Evolutionary conservation across 805 yeast genomes (phyloP), one percentile per base, ranked within the genome.

Genomic region (Starmerella tilneyi): DNA sequence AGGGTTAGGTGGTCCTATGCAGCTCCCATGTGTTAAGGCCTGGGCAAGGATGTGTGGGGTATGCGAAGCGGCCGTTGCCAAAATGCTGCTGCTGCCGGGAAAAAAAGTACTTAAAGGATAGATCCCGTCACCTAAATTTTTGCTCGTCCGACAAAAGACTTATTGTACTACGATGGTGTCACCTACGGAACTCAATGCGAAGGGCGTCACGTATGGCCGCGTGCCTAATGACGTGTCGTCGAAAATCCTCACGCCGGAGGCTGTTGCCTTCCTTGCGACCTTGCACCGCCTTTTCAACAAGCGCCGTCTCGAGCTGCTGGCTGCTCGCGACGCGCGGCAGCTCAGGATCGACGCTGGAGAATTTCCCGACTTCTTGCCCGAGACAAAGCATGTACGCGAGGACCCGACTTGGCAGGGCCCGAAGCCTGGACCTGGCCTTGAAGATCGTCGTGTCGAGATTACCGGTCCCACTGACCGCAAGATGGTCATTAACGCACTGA

Each of bases 401-500:
- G 81, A 79, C 60, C 73, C 78, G 28, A 69, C 76, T 33, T 78
- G 84, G 84, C 76, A 75, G 49, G 84, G 84, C 27, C 80, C 84
- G 21, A 71, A 75, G 36, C 75, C 78, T 48, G 83, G 79, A 34
- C 76, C 75, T 16, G 84, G 84, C 17, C 70, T 78, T 47, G 74
- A 70, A 57, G 84, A 79, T 69, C 72, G 84, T 59, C 71, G 84
- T 55, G 83, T 77, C 46, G 84, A 79, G 62, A 79, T 79, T 64
- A 79, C 84, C 40, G 85, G 85, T 31, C 84, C 84, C 37, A 76
- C 83, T 38, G 84, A 78, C 63, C 70, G 84, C 50, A 78, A 78
- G 62, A 78, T 78, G 84, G 83, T 78, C 47, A 77, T 78, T 66
- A 78, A 78, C 54, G 84, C 84, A 29, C 71, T 78, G 58, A 78